Base-by-base conservation (phyloP, 1,284 basidiomycete species). In the Trametes versicolor region DNA sequence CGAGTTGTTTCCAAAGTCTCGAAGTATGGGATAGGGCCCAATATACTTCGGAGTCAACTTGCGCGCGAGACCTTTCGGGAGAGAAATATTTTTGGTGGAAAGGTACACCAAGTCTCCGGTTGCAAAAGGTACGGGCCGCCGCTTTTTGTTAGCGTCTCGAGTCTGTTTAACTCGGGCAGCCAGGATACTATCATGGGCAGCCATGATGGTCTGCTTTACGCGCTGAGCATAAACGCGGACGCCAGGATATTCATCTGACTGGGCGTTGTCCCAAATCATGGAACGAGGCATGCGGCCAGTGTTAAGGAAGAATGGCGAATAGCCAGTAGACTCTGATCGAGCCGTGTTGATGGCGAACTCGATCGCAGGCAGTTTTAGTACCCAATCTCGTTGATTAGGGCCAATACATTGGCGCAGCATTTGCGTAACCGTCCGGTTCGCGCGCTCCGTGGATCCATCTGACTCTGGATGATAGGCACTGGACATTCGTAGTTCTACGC, bases 401-500 rank as follows among this genome's bases (percentile, higher is more conserved):
- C 34, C 41, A 0, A 83, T 68, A 36, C 74, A 77, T 29, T 75
- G 72, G 0, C 79, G 48, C 1, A 83, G 57, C 75, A 81, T 80
- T 37, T 80, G 78, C 2, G 71, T 58, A 1, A 58, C 56, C 1
- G 56, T 58, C 5, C 56, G 56, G 17, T 58, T 58, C 32, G 56
- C 56, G 74, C 2, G 58, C 66, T 82, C 79, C 0, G 78, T 81
- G 0, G 75, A 64, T 0, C 81, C 79, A 61, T 83, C 81, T 0
- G 76, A 79, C 56, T 85, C 71, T 0, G 82, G 83, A 61, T 85
- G 83, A 51, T 79, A 85, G 0, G 80, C 69, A 8, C 78, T 79
- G 0, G 79, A 83, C 76, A 84, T 76, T 1, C 65, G 54, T 0
- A 83, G 69, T 37, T 79, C 71, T 3, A 73, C 72, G 0, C 78